Evolutionary conservation across 2,329 filamentous ascomycete genomes (phyloP), one percentile per base, ranked within the genome.

Genomic region (Paecilomyces formosus): DNA sequence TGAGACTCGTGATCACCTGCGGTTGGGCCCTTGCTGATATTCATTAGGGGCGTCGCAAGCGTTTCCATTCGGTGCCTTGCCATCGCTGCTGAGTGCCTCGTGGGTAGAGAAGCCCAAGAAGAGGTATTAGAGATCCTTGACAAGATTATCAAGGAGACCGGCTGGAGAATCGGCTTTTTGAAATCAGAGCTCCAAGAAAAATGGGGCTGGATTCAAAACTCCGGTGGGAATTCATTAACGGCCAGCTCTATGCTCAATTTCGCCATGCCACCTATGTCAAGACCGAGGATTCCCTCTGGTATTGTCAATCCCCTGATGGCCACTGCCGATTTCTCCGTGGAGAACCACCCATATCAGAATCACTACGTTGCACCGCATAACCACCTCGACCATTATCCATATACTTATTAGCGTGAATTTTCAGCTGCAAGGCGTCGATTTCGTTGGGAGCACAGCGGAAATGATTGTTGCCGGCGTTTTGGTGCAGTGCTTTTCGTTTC

Each of bases 281-380:
- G 74, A 11, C 66, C 68, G 3, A 71, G 66, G 35, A 67, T 72
- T 56, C 70, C 70, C 3, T 57, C 72, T 2, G 82, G 81, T 6
- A 83, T 85, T 49, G 75, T 87, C 5, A 93, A 93, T 66, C 90
- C 90, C 1, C 74, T 93, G 45, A 81, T 87, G 64, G 85, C 83
- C 24, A 80, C 80, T 24, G 89, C 89, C 1, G 89, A 94, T 68
- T 94, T 94, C 70, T 87, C 81, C 24, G 79, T 88, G 64, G 87
- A 89, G 3, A 87, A 90, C 63, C 89, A 92, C 73, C 90, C 91
- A 1, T 95, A 94, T 68, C 87, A 90, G 68, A 85, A 86, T 55
- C 87, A 87, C 74, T 95, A 93, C 66, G 86, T 91, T 62, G 87
- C 89, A 35, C 88, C 89, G 1, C 68, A 73, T 64, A 80, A 76